These are phyloP conservation scores for Yamadazyma taylorii DNA, from an alignment of 1,139 yeast genomes.

Conservation along the genomic window DNA sequence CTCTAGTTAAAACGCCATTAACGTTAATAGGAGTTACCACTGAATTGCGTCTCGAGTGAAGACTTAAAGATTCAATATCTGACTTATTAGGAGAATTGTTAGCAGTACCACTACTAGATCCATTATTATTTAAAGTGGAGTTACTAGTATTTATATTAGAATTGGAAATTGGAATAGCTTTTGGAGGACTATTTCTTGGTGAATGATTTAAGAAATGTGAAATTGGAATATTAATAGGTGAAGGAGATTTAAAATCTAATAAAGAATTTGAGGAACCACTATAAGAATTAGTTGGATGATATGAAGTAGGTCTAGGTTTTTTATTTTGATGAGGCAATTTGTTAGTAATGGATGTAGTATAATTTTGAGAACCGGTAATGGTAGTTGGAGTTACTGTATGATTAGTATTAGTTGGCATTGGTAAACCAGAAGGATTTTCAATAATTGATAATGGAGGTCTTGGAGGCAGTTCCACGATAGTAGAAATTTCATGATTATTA, in stretches of 20 bases:
- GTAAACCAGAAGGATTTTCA: slow-evolving; percentile 10
- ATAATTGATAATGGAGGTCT: slow-evolving; percentile 17
- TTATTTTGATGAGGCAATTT: slow-evolving; percentile 46
- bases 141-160: slow-evolving; percentile 35
- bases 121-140: slow-evolving; percentile 36
- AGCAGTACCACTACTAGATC: slow-evolving; percentile 19
- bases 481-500: slow-evolving; percentile 21
- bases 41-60: slow-evolving; percentile 38
- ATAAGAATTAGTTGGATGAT: slow-evolving; percentile 76
- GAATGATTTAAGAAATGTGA: slow-evolving; percentile 40
- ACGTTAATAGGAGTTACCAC: slow-evolving; percentile 49
- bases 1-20: slow-evolving; percentile 46
- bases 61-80: slow-evolving; percentile 15
- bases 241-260: slow-evolving; percentile 24
- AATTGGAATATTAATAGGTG: slow-evolving; percentile 35
- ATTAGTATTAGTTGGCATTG: slow-evolving; percentile 5
- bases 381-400: slow-evolving; percentile 6
- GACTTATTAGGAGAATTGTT: slow-evolving; percentile 17
- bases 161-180: slow-evolving; percentile 7
- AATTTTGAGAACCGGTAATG: slow-evolving; percentile 3
- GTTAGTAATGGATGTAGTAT: slow-evolving; percentile 14
- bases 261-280: slow-evolving; percentile 57
- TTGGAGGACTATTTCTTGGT: slow-evolving; percentile 29
- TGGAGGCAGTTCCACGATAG: slow-evolving; percentile 49
- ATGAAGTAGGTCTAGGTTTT: slow-evolving; percentile 79